These are phyloP conservation scores for Torulaspora microellipsoides DNA, from an alignment of 805 yeast species.

Conservation along the genomic window DNA sequence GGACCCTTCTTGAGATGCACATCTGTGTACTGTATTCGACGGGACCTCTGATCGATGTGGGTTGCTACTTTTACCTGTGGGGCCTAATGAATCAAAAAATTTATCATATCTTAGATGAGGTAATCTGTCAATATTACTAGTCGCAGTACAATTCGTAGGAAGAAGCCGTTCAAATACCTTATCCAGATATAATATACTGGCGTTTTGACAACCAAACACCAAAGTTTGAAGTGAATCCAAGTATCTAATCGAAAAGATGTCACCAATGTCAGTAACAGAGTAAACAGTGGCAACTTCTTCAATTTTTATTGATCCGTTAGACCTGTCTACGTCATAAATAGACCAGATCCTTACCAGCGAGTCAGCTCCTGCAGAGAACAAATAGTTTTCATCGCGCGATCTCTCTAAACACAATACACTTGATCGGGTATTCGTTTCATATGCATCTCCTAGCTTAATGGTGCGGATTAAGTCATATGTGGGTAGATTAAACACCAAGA, in stretches of 20 bases:
- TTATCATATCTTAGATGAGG: slow-evolving; percentile 71
- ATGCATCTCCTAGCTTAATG: slow-evolving; percentile 44
- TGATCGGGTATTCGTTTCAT: slow-evolving; percentile 30
- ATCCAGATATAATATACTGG: slow-evolving; percentile 73
- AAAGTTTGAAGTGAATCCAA: slow-evolving; percentile 53
- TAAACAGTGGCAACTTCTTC: slow-evolving; percentile 67
- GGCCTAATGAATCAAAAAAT: slow-evolving; percentile 88
- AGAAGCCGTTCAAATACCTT: slow-evolving; percentile 25
- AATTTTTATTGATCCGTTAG: slow-evolving; percentile 20
- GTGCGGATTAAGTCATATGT: slow-evolving; percentile 52
- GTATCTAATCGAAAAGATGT: slow-evolving; percentile 80
- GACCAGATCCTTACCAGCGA: slow-evolving; percentile 87
- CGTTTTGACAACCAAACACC: slow-evolving; percentile 89
- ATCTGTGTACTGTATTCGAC: slow-evolving; percentile 7
- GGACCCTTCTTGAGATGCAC: slow-evolving; percentile 6
- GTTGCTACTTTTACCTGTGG: slow-evolving; percentile 52
- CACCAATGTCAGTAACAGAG: slow-evolving; percentile 86
- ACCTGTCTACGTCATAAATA: slow-evolving; percentile 34
- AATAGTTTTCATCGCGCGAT: slow-evolving; percentile 47
- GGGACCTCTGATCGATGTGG: slow-evolving; percentile 23
- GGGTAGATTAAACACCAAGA: slow-evolving; percentile 62
- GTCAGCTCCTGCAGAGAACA: slow-evolving; percentile 87
- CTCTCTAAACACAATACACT: slow-evolving; percentile 63
- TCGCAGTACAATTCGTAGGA: slow-evolving; percentile 10
- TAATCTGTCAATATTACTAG: slow-evolving; percentile 36